A percentile compares a stretch with the other conserved stretches of the same genome.
Conservation (phyloP, 495 filamentous ascomycete genomes). For the Evansstolkia leycettana region DNA sequence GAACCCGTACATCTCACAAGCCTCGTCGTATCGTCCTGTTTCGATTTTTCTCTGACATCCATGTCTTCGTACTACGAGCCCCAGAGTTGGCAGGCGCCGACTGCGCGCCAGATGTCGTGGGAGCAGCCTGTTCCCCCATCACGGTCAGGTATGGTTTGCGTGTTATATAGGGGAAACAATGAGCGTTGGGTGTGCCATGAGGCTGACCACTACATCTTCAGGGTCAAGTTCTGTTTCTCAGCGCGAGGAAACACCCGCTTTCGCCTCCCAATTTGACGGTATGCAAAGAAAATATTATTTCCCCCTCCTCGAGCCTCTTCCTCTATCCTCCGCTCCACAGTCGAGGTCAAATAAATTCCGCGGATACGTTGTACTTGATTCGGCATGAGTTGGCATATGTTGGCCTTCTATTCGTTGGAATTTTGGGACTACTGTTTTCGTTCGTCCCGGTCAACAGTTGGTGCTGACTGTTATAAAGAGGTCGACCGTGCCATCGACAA, state of each 20-base stretch:
- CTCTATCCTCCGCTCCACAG: background rate
- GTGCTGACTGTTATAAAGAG: constrained; percentile 46
- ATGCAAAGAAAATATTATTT: constrained; percentile 17
- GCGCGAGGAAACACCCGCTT: constrained; percentile 67
- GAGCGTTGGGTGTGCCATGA: background rate
- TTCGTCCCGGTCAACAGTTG: too few relatives aligned
- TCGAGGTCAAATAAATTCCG: too few relatives aligned
- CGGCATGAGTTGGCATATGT: too few relatives aligned
- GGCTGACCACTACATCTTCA: constrained; percentile 17
- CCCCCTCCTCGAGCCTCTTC: background rate
- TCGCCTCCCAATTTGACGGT: constrained; percentile 88
- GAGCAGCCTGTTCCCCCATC: constrained; percentile 79
- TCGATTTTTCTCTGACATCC: constrained; percentile 12
- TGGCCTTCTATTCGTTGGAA: background rate
- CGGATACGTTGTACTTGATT: too few relatives aligned
- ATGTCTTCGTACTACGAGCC: constrained; percentile 88
- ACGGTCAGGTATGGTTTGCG: constrained; percentile 55
- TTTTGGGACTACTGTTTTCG: too few relatives aligned
- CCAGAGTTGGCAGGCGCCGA: constrained; percentile 60
- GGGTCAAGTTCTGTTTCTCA: constrained; percentile 69
- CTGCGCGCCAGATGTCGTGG: constrained; percentile 57
- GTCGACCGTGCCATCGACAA: constrained; percentile 94
- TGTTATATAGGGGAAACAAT: too few relatives aligned
- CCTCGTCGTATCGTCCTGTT: background rate
- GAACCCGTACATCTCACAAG: constrained; percentile 5